phyloP scores from a whole-genome alignment of 352 stramenopile species.

The Pythium rishiriense region DNA sequence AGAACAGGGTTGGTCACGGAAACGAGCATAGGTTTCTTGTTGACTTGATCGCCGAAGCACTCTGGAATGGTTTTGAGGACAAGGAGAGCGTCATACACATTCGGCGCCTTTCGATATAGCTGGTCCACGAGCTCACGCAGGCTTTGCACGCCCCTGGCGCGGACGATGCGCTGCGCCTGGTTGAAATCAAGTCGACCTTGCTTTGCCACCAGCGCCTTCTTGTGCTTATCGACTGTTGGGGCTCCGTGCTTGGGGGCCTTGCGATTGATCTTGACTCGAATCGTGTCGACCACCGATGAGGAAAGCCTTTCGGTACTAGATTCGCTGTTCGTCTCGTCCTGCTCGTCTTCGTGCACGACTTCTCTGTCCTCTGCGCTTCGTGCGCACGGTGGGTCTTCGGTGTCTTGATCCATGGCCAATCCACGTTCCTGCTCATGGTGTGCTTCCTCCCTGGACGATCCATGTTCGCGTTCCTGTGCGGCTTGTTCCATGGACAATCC shows the following conservation, averaged over 20 bases:
- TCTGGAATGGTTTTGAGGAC: background rate
- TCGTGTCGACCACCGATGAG: background rate
- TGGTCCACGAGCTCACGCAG: background rate
- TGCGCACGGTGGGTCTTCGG: too few species aligned
- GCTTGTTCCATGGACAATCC: background rate
- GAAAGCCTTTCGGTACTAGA: background rate
- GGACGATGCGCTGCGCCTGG: background rate
- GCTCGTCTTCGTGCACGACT: too few species aligned
- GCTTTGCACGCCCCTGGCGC: background rate
- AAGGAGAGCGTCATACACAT: background rate
- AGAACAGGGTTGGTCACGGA: background rate
- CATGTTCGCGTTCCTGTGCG: too few species aligned
- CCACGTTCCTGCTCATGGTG: too few species aligned
- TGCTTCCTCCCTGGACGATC: too few species aligned
- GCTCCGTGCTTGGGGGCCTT: conserved; percentile 12
- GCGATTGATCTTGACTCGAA: conserved; percentile 1
- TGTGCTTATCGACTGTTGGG: background rate
- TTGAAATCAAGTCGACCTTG: background rate
- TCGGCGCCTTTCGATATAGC: background rate
- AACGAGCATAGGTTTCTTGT: background rate
- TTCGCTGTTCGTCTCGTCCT: background rate
- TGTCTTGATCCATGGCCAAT: too few species aligned
- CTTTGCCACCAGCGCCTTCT: background rate
- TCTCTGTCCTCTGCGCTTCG: too few species aligned
- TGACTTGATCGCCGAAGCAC: background rate